These are phyloP conservation scores for Homolaphlyctis polyrhiza DNA, from an alignment of 371 early-diverging fungal species.

Conservation along the genomic window DNA sequence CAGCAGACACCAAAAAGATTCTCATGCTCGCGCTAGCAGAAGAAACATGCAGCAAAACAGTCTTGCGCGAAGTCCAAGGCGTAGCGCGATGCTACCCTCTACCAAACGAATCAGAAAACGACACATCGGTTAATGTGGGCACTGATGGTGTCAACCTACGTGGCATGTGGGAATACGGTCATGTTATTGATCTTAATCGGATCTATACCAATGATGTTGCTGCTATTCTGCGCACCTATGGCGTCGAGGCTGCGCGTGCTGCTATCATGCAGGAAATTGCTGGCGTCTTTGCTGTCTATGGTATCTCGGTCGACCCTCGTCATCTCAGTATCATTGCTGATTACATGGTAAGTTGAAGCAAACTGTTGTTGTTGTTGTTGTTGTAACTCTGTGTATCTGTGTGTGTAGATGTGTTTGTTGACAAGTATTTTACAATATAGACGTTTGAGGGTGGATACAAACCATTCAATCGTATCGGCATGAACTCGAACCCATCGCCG, in stretches of 20 bases:
- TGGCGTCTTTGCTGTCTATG: constrained; percentile 96
- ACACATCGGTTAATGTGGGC: constrained; percentile 65
- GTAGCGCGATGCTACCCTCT: constrained; percentile 75
- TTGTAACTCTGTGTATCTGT: background rate
- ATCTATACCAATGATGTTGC: constrained; percentile 97
- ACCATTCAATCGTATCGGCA: constrained; percentile 94
- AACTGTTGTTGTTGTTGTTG: constrained; percentile 22
- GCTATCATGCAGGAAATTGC: constrained; percentile 95
- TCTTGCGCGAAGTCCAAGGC: constrained; percentile 83
- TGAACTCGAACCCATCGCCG: constrained; percentile 86
- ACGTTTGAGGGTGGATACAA: constrained; percentile 97
- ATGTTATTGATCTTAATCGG: constrained; percentile 69
- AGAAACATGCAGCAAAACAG: constrained; percentile 54
- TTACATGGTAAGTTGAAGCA: too few species aligned
- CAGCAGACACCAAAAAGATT: constrained; percentile 84
- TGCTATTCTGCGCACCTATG: constrained; percentile 88
- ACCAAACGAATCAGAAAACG: constrained; percentile 69
- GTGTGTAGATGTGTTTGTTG: background rate
- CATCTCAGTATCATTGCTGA: constrained; percentile 98
- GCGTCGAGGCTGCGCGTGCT: constrained; percentile 97
- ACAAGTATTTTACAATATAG: too few species aligned
- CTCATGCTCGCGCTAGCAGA: constrained; percentile 89
- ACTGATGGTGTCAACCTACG: constrained; percentile 90
- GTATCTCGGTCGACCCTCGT: constrained; percentile 93
- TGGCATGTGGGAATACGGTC: constrained; percentile 76